Conservation (phyloP, 2,329 filamentous ascomycete genomes). For the Microsporum canis region DNA sequence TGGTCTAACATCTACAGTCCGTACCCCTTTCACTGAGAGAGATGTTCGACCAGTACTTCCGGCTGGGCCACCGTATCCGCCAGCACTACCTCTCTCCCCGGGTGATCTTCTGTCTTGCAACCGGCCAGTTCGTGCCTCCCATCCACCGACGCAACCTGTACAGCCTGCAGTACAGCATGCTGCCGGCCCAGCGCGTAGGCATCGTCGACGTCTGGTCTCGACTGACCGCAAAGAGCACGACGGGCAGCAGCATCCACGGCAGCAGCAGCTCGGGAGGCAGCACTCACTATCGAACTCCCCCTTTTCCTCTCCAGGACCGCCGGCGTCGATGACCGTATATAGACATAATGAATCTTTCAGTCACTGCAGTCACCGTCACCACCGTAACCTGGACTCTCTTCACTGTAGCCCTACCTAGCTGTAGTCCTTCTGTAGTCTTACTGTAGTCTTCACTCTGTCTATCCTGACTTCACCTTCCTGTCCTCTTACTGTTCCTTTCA, state of each 20-base stretch:
- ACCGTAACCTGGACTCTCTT: neutral
- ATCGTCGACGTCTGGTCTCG: conserved; percentile 78
- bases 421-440: too few relatives aligned
- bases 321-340: neutral
- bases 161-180: conserved; percentile 94
- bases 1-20: conserved; percentile 43
- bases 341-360: neutral
- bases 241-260: conserved; percentile 19
- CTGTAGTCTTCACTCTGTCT: too few relatives aligned
- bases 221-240: conserved; percentile 42
- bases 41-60: conserved; percentile 96
- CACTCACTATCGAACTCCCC: conserved; percentile 24
- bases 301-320: conserved; percentile 6
- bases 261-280: conserved; percentile 18
- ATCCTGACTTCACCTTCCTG: too few relatives aligned
- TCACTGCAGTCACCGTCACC: neutral
- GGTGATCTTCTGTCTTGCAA: conserved; percentile 77
- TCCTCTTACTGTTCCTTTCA: too few relatives aligned
- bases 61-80: conserved; percentile 79
- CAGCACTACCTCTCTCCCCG: conserved; percentile 89
- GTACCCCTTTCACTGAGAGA: conserved; percentile 80
- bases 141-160: conserved; percentile 93
- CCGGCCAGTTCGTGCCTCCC: conserved; percentile 84
- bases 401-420: neutral
- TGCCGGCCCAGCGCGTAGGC: conserved; percentile 68